Conservation (phyloP, 2,329 filamentous ascomycete species). For the Calonectria pteridis region DNA sequence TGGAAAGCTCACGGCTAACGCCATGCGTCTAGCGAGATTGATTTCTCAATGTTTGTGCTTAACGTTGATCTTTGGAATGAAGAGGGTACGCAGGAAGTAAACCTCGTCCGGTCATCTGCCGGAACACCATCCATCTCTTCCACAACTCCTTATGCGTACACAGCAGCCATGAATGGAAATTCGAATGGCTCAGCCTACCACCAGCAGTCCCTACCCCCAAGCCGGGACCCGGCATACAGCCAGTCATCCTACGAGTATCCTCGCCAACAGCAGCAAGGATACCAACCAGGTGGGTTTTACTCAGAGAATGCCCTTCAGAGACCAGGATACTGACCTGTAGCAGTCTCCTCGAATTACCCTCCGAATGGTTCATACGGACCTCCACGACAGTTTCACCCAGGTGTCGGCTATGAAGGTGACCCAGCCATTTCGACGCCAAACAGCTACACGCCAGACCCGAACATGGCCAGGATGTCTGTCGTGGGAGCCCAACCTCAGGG, state of each 20-base stretch:
- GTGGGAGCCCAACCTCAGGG: conserved; percentile 71
- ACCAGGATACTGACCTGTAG: conserved; percentile 6
- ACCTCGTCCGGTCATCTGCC: conserved; percentile 73
- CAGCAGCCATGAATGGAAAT: conserved; percentile 54
- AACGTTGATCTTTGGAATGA: conserved; percentile 78
- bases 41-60: conserved; percentile 63
- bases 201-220: conserved; percentile 53
- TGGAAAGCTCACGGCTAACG: conserved; percentile 16
- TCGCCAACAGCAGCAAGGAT: conserved; percentile 45
- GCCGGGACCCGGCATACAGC: conserved; percentile 51
- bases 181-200: conserved; percentile 44
- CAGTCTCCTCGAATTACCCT: conserved; percentile 46
- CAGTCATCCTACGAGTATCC: conserved; percentile 51
- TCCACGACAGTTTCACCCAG: conserved; percentile 53
- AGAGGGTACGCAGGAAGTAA: conserved; percentile 73
- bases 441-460: conserved; percentile 42
- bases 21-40: conserved; percentile 48
- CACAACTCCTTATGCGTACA: conserved; percentile 83
- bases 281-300: conserved; percentile 48
- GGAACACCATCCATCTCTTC: conserved; percentile 83
- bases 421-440: conserved; percentile 43
- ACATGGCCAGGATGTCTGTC: conserved; percentile 51
- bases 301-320: not conserved
- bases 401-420: conserved; percentile 49
- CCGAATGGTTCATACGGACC: conserved; percentile 51